Conservation (phyloP, 2,329 filamentous ascomycete species). For the Sarocladium kiliense region DNA sequence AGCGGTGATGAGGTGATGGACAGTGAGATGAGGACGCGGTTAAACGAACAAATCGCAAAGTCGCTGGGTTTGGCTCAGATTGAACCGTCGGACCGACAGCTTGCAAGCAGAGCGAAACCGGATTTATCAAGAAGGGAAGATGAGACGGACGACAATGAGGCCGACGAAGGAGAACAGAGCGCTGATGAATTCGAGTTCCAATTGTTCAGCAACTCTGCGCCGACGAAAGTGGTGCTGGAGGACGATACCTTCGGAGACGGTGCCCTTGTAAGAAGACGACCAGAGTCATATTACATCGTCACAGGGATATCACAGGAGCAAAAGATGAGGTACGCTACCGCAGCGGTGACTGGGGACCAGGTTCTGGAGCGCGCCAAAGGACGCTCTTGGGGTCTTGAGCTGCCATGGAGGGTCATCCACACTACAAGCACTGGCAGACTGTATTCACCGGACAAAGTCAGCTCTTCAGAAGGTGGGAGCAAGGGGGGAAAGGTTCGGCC, state of each 20-base stretch:
- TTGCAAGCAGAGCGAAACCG: no score
- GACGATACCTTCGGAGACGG: conserved; percentile 35
- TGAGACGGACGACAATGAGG: conserved; percentile 12
- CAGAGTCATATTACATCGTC: conserved; percentile 45
- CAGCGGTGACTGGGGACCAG: conserved; percentile 48
- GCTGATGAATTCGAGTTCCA: conserved; percentile 50
- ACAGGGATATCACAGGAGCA: conserved; percentile 29
- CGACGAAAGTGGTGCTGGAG: conserved; percentile 45
- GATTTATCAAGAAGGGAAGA: no score
- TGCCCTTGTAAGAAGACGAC: conserved; percentile 30
- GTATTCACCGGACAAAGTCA: background rate
- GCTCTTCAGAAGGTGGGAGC: conserved; percentile 14
- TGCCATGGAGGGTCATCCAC: conserved; percentile 53
- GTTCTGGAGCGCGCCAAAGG: conserved; percentile 37
- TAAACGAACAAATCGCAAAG: conserved; percentile 43
- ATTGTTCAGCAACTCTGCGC: conserved; percentile 46
- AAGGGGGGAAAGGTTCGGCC: conserved; percentile 39
- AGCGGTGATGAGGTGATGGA: conserved; percentile 28
- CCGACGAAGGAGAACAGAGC: conserved; percentile 18
- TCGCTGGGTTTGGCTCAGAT: conserved; percentile 34
- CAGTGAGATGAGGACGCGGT: conserved; percentile 34
- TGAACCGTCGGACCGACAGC: background rate
- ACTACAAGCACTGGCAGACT: conserved; percentile 30
- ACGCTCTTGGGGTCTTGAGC: conserved; percentile 52
- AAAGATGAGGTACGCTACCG: conserved; percentile 33